Conservation (phyloP, 2,329 filamentous ascomycete genomes). For the Incumbomyces lentus region DNA sequence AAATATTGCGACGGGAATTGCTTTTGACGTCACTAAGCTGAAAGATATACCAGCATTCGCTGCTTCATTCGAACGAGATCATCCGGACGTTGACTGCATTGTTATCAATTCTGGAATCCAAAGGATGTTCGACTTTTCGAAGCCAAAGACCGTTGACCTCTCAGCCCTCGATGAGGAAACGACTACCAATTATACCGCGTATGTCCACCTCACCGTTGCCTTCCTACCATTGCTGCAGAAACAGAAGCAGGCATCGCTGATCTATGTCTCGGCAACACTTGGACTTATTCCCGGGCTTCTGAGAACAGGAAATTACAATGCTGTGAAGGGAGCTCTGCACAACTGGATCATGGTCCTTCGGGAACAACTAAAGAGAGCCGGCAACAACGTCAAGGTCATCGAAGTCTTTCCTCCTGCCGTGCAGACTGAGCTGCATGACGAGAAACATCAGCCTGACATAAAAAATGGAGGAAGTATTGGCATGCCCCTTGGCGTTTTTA, state of each 20-base stretch:
- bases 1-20: constrained; percentile 31
- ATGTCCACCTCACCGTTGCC: constrained; percentile 35
- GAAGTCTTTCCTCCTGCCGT: constrained; percentile 39
- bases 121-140: constrained; percentile 37
- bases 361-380: constrained; percentile 28
- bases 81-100: too few species aligned
- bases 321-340: constrained; percentile 45
- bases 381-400: constrained; percentile 31
- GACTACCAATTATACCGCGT: constrained; percentile 39
- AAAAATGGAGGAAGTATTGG: constrained; percentile 35
- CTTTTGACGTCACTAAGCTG: constrained; percentile 40
- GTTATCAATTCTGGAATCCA: constrained; percentile 51
- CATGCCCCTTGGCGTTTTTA: constrained; percentile 40
- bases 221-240: constrained; percentile 37
- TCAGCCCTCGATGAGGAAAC: constrained; percentile 33
- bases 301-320: constrained; percentile 34
- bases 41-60: constrained; percentile 35
- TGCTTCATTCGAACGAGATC: constrained; percentile 25
- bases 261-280: neutral
- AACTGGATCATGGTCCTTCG: constrained; percentile 37
- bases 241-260: constrained; percentile 21
- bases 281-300: neutral
- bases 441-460: constrained; percentile 28
- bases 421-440: constrained; percentile 42
- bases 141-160: constrained; percentile 36